These are phyloP conservation scores for Spathaspora sp. DNA, from an alignment of 1,139 yeast genomes.

Conservation along the genomic window DNA sequence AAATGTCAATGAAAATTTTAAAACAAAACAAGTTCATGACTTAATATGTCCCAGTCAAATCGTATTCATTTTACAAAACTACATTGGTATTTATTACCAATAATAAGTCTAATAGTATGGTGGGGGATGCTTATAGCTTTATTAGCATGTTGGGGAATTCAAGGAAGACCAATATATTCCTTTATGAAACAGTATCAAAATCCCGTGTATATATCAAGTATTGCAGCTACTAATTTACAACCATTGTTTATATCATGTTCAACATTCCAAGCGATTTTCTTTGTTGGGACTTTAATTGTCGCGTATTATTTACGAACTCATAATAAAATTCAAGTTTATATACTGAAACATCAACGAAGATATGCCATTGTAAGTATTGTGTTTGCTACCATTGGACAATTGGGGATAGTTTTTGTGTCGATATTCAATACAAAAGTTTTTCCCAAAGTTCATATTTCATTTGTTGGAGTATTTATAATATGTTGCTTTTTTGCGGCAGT, in stretches of 20 bases:
- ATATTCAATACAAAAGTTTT: constrained; percentile 67
- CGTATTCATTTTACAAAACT: constrained; percentile 25
- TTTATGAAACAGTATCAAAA: constrained; percentile 49
- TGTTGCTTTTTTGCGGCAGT: constrained; percentile 64
- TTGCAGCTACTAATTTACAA: constrained; percentile 82
- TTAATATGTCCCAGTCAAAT: constrained; percentile 1
- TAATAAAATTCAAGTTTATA: constrained; percentile 55
- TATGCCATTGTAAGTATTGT: constrained; percentile 52
- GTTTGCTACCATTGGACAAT: constrained; percentile 64
- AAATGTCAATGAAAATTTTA: not conserved
- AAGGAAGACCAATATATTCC: constrained; percentile 71
- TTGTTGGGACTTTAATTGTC: constrained; percentile 61
- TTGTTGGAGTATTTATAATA: constrained; percentile 75
- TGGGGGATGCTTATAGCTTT: constrained; percentile 46
- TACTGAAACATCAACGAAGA: constrained; percentile 46
- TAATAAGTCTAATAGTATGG: constrained; percentile 32
- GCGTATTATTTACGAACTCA: constrained; percentile 56
- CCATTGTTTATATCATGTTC: constrained; percentile 83
- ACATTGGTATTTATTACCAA: constrained; percentile 37
- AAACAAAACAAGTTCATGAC: not conserved
- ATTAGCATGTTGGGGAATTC: constrained; percentile 59
- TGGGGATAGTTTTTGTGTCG: constrained; percentile 74
- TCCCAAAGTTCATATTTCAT: constrained; percentile 61
- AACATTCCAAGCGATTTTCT: constrained; percentile 76
- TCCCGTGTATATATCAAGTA: constrained; percentile 77